Evolutionary conservation across 1,139 yeast species (phyloP).

Genomic region (Sugiyamaella xylanicola): DNA sequence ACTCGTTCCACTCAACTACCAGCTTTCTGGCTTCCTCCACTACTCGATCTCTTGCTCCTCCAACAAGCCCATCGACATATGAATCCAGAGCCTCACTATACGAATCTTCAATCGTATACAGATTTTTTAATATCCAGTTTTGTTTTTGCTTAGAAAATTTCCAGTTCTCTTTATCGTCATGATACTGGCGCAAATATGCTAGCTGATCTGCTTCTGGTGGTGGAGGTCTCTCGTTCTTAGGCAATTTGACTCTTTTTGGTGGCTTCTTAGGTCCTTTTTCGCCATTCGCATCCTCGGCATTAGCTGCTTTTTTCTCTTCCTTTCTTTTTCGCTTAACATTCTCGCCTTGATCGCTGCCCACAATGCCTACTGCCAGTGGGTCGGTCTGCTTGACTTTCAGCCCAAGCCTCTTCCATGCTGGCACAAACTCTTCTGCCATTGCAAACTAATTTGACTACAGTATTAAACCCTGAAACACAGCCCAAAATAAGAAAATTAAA

Average conservation of each 20-base stretch:
- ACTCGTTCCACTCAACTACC: constrained; percentile 59
- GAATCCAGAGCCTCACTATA: constrained; percentile 58
- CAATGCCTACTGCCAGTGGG: constrained; percentile 8
- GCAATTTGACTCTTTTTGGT: constrained; percentile 73
- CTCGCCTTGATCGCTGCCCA: constrained; percentile 1
- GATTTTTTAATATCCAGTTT: constrained; percentile 82
- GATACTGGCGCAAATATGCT: constrained; percentile 68
- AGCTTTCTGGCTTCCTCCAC: constrained; percentile 54
- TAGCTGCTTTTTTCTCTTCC: constrained; percentile 49
- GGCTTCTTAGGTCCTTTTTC: constrained; percentile 51
- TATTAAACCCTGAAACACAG: too few relatives aligned
- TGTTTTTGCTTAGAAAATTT: constrained; percentile 93
- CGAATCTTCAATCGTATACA: constrained; percentile 55
- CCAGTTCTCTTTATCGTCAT: constrained; percentile 67
- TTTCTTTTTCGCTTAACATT: constrained; percentile 38
- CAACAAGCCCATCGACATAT: constrained; percentile 72
- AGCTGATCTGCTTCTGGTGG: constrained; percentile 85
- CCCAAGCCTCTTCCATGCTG: constrained; percentile 93
- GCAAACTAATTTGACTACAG: too few relatives aligned
- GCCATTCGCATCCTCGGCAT: background rate
- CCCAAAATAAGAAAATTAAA: too few relatives aligned
- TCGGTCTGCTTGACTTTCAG: constrained; percentile 51
- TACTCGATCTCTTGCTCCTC: constrained; percentile 67
- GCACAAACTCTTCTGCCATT: constrained; percentile 45
- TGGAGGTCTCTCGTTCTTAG: constrained; percentile 69